Percentiles rank a stretch among this genome's conserved stretches.
These are phyloP conservation scores for Linum trigynum DNA, from an alignment of 345 rosid genomes.

Conservation along the genomic window DNA sequence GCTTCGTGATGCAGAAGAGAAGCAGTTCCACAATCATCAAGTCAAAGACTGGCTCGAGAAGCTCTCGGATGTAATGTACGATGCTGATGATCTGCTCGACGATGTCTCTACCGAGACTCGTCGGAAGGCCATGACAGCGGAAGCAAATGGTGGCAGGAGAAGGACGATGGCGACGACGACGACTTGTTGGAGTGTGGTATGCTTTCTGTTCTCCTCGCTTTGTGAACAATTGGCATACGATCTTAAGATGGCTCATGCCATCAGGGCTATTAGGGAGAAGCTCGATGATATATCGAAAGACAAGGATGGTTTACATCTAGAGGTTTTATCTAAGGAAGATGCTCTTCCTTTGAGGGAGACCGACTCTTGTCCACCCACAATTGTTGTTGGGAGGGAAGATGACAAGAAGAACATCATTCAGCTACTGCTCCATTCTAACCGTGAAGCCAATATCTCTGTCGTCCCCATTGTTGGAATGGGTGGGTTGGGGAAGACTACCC, in stretches of 20 bases:
- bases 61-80: too few species aligned
- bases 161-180: background rate
- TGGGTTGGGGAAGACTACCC: too few species aligned
- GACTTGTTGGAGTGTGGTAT: too few species aligned
- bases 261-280: too few species aligned
- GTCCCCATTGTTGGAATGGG: too few species aligned
- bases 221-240: background rate
- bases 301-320: constrained; percentile 13
- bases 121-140: background rate
- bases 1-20: too few species aligned
- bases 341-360: constrained; percentile 10
- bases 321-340: background rate
- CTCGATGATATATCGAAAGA: background rate
- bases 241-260: too few species aligned
- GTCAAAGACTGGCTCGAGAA: too few species aligned
- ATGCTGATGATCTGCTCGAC: too few species aligned
- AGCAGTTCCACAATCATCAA: too few species aligned
- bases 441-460: constrained; percentile 1
- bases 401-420: background rate
- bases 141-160: background rate
- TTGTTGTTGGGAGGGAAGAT: constrained; percentile 12
- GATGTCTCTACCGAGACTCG: constrained; percentile 10
- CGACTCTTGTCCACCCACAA: background rate
- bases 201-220: too few species aligned
- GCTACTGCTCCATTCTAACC: constrained; percentile 9